Conservation (phyloP, 2,329 filamentous ascomycete species). For the Keithomyces neogunnii region DNA sequence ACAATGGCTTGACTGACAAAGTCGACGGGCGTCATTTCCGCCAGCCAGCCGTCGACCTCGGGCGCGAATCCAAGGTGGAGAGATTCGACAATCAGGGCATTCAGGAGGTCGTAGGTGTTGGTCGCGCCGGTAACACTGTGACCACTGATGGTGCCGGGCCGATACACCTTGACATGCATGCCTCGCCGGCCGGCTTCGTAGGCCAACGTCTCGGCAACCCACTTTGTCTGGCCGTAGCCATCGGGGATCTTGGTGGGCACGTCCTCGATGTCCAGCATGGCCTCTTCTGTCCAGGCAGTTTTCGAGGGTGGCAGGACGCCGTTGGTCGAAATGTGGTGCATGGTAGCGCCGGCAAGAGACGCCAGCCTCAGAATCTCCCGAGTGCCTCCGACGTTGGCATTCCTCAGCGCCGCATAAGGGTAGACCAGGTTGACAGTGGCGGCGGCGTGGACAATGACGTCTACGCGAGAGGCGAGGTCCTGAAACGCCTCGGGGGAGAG, state of each 20-base stretch:
- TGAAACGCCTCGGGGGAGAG: slow-evolving; percentile 58
- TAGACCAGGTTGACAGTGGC: slow-evolving; percentile 77
- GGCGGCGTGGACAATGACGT: slow-evolving; percentile 70
- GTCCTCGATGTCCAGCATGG: slow-evolving; percentile 57
- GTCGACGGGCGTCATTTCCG: slow-evolving; percentile 80
- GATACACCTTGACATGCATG: slow-evolving; percentile 62
- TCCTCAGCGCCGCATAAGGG: slow-evolving; percentile 67
- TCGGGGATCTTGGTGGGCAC: slow-evolving; percentile 62
- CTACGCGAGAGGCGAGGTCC: slow-evolving; percentile 52
- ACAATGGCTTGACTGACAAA: slow-evolving; percentile 70
- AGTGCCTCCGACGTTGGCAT: slow-evolving; percentile 72
- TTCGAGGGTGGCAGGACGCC: slow-evolving; percentile 65
- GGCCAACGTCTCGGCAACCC: slow-evolving; percentile 71
- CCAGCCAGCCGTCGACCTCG: slow-evolving; percentile 64
- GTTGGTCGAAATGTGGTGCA: slow-evolving; percentile 75
- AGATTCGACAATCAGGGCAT: slow-evolving; percentile 68
- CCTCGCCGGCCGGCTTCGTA: slow-evolving; percentile 60
- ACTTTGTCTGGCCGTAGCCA: slow-evolving; percentile 74
- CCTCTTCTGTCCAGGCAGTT: slow-evolving; percentile 62
- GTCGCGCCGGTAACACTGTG: slow-evolving; percentile 67
- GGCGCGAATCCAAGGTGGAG: slow-evolving; percentile 63
- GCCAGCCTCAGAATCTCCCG: slow-evolving; percentile 66
- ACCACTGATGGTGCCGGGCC: slow-evolving; percentile 69
- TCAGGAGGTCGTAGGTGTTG: slow-evolving; percentile 71
- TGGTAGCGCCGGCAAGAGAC: slow-evolving; percentile 55